Conservation (phyloP, 257 asterid species). For the Verbena officinalis region DNA sequence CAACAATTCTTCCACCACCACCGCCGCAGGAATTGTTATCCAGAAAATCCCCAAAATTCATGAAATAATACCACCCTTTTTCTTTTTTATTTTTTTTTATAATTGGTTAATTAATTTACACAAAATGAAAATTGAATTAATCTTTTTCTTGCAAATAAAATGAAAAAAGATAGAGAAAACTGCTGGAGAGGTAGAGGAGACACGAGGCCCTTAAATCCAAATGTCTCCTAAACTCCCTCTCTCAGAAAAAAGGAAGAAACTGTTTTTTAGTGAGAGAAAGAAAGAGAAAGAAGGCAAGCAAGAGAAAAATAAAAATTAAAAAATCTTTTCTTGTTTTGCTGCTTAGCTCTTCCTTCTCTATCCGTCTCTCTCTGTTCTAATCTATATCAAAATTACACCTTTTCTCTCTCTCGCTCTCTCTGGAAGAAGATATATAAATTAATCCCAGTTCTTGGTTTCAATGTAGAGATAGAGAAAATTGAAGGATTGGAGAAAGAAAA, state of each 20-base stretch:
- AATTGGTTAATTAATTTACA: neutral
- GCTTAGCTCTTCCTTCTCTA: slow-evolving; percentile 46
- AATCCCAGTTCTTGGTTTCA: neutral
- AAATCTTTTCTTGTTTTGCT: neutral
- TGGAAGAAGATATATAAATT: too few species aligned
- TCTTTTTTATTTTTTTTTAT: neutral
- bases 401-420: slow-evolving; percentile 17
- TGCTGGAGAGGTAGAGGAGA: slow-evolving; percentile 51
- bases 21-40: slow-evolving; percentile 63
- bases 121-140: neutral
- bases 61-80: slow-evolving; percentile 42
- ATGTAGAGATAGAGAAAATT: slow-evolving; percentile 22
- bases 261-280: slow-evolving; percentile 32
- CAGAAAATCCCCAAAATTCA: slow-evolving; percentile 93
- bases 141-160: neutral
- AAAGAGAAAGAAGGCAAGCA: slow-evolving; percentile 42
- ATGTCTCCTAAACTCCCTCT: slow-evolving; percentile 52
- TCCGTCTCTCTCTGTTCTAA: slow-evolving; percentile 28
- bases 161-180: neutral
- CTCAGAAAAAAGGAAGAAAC: neutral
- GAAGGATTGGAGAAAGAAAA: neutral
- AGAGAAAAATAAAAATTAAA: too few species aligned
- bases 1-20: slow-evolving; percentile 41
- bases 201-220: slow-evolving; percentile 46
- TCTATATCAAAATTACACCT: too few species aligned